Evolutionary conservation across 2,329 filamentous ascomycete genomes (phyloP).

Genomic region (Venturia nashicola): DNA sequence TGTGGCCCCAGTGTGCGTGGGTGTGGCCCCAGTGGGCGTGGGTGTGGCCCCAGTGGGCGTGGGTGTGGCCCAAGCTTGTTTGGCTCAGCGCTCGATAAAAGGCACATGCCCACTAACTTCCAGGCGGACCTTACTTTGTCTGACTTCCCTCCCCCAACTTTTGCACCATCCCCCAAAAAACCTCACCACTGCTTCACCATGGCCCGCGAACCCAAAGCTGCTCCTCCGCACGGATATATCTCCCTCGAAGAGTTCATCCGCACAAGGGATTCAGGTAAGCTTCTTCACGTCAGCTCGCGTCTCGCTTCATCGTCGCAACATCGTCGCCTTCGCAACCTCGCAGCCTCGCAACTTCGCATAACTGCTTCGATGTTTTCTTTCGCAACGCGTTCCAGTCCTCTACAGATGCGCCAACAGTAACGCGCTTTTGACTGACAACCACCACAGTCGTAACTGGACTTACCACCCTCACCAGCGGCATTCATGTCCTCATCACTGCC

Average conservation of each 20-base stretch:
- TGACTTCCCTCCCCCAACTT: background rate
- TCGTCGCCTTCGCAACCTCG: background rate
- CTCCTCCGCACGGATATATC: background rate
- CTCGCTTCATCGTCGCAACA: background rate
- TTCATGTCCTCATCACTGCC: slow-evolving; percentile 68
- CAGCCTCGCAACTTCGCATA: background rate
- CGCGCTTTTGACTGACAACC: background rate
- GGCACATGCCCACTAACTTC: background rate
- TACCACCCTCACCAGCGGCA: slow-evolving; percentile 59
- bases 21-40: too few species aligned
- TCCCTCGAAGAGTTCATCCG: slow-evolving; percentile 58
- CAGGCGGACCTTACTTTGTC: background rate
- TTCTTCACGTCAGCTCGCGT: slow-evolving; percentile 1
- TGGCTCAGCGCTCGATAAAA: background rate
- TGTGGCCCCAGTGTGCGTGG: too few species aligned
- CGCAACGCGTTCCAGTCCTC: background rate
- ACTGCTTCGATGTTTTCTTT: background rate
- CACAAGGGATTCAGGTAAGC: slow-evolving; percentile 69
- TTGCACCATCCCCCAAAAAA: background rate
- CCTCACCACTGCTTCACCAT: background rate
- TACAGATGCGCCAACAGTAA: background rate
- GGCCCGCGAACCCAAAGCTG: background rate
- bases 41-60: too few species aligned
- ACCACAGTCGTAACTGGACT: slow-evolving; percentile 53
- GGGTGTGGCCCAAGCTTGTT: too few species aligned